phyloP scores from a whole-genome alignment of 352 stramenopile genomes.

The Saprolegnia parasitica region DNA sequence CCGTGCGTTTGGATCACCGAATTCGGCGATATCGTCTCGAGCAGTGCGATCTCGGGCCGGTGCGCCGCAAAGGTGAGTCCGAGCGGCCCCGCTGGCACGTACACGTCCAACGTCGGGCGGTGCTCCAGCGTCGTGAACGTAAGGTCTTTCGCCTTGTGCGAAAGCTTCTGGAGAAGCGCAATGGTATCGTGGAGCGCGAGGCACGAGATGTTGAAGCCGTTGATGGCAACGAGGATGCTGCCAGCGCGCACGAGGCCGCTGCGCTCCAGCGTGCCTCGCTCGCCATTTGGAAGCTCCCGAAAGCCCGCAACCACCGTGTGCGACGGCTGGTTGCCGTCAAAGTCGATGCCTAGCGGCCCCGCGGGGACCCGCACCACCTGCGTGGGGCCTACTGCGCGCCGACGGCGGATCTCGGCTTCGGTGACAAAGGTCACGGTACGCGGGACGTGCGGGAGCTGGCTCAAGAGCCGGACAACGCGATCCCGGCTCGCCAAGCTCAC shows the following conservation, averaged over 20 bases:
- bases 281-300: slow-evolving; percentile 35
- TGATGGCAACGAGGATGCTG: slow-evolving; percentile 42
- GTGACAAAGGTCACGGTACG: slow-evolving; percentile 53
- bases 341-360: slow-evolving; percentile 47
- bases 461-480: slow-evolving; percentile 40
- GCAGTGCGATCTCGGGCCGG: slow-evolving; percentile 33
- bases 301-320: slow-evolving; percentile 41
- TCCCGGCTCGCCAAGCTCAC: slow-evolving; percentile 38
- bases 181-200: slow-evolving; percentile 39
- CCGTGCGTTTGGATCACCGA: slow-evolving; percentile 41
- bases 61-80: slow-evolving; percentile 42
- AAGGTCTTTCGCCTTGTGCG: slow-evolving; percentile 39
- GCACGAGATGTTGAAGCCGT: slow-evolving; percentile 53
- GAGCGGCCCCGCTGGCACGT: slow-evolving; percentile 42
- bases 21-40: background rate
- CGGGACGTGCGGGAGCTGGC: slow-evolving; percentile 38
- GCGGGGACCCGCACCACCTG: slow-evolving; percentile 33
- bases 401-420: slow-evolving; percentile 3
- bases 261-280: slow-evolving; percentile 36
- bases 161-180: slow-evolving; percentile 46
- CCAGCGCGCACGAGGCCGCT: slow-evolving; percentile 38
- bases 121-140: slow-evolving; percentile 13
- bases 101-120: slow-evolving; percentile 36
- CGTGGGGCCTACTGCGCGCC: background rate
- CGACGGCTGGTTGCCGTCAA: slow-evolving; percentile 36